These are phyloP conservation scores for Saccharomyces hybrid DNA, from an alignment of 1,139 yeast species.

Conservation along the genomic window DNA sequence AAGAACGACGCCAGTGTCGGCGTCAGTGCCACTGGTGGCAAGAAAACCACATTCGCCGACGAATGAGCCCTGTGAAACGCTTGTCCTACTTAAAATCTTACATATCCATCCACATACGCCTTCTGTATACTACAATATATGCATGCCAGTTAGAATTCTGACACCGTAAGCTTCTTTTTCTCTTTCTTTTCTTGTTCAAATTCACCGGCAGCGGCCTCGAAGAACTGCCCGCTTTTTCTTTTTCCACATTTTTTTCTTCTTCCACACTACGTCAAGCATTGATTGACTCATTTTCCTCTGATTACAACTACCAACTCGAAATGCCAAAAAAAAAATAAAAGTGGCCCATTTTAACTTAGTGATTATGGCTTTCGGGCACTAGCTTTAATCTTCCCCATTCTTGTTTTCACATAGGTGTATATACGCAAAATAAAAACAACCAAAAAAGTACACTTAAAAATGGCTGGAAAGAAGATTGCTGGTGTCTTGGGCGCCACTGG, in stretches of 20 bases:
- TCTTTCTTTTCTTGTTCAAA: background rate
- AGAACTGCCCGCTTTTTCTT: background rate
- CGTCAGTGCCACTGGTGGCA: conserved; percentile 1
- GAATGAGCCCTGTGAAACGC: background rate
- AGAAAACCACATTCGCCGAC: background rate
- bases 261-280: background rate
- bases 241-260: background rate
- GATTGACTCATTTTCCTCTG: background rate
- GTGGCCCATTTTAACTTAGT: background rate
- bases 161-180: background rate
- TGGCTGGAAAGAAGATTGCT: conserved; percentile 32
- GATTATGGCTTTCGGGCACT: background rate
- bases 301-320: background rate
- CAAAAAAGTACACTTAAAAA: background rate
- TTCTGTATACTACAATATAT: conserved; percentile 1
- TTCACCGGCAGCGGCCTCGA: background rate
- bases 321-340: background rate
- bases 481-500: conserved; percentile 99
- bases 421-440: background rate
- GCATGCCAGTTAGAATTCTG: background rate
- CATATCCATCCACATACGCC: conserved; percentile 1
- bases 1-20: background rate
- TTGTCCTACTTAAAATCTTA: background rate
- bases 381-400: background rate
- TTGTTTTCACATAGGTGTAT: background rate